Percentiles rank a stretch among this genome's conserved stretches.
Conservation (phyloP, 257 asterid species). For the Parsonsia alboflavescens region DNA sequence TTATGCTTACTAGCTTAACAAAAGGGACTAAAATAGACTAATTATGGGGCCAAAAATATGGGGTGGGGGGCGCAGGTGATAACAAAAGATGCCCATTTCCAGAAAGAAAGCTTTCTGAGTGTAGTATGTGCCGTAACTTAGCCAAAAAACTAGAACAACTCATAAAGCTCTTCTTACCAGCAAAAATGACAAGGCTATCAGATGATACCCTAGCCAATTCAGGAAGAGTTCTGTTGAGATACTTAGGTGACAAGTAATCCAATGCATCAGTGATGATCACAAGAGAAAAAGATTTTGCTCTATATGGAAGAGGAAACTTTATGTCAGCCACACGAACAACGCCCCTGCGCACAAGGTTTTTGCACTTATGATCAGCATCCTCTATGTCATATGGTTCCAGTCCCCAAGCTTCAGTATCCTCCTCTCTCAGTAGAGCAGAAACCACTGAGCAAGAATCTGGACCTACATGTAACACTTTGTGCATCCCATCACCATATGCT, state of each 20-base stretch:
- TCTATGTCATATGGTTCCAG: conserved; percentile 42
- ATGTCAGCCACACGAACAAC: conserved; percentile 41
- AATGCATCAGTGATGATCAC: conserved; percentile 32
- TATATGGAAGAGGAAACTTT: conserved; percentile 37
- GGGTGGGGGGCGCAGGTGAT: no score
- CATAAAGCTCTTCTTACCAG: conserved; percentile 23
- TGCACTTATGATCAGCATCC: conserved; percentile 36
- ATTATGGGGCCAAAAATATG: not conserved
- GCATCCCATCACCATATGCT: conserved; percentile 40
- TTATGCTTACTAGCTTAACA: not conserved
- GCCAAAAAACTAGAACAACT: not conserved
- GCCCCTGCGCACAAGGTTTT: conserved; percentile 32
- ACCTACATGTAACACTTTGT: conserved; percentile 38
- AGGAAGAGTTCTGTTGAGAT: conserved; percentile 35
- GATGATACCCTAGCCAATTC: conserved; percentile 36
- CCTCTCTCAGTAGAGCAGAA: conserved; percentile 26
- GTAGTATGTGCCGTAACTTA: not conserved
- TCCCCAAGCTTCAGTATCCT: conserved; percentile 39
- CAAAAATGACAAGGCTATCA: conserved; percentile 28
- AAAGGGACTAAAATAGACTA: not conserved
- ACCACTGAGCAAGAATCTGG: conserved; percentile 41
- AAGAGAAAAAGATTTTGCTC: conserved; percentile 36
- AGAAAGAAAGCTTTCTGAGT: not conserved
- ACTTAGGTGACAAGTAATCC: conserved; percentile 33
- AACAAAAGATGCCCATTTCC: not conserved